A percentile compares a stretch with the other conserved stretches of the same genome.
phyloP scores from a whole-genome alignment of 2,329 filamentous ascomycete species.

The Davidsoniella australis region DNA sequence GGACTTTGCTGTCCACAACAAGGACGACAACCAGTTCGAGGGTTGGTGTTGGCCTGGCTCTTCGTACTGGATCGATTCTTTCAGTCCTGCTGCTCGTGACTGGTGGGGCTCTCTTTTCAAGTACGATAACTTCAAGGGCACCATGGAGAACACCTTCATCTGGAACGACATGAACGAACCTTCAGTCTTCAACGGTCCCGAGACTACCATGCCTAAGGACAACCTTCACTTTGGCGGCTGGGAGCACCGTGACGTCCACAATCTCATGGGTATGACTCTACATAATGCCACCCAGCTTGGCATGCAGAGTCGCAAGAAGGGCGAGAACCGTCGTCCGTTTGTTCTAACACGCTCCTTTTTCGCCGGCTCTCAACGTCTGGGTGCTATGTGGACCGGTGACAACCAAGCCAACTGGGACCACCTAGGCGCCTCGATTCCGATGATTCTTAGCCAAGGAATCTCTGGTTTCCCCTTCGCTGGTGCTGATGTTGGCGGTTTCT shows the following conservation, averaged over 20 bases:
- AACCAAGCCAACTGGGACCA: constrained; percentile 91
- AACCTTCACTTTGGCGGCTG: constrained; percentile 81
- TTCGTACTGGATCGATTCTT: constrained; percentile 90
- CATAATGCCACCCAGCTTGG: constrained; percentile 87
- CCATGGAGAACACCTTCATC: constrained; percentile 71
- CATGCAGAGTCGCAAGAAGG: constrained; percentile 67
- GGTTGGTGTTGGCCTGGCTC: constrained; percentile 98
- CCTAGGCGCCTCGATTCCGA: constrained; percentile 74
- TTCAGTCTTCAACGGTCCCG: constrained; percentile 94
- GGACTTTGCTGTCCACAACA: constrained; percentile 72
- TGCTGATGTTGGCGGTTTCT: constrained; percentile 94
- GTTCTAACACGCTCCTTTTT: constrained; percentile 87
- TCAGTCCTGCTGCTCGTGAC: constrained; percentile 75
- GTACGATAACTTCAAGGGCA: constrained; percentile 76
- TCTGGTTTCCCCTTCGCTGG: constrained; percentile 87
- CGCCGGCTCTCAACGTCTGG: constrained; percentile 72
- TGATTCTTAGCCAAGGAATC: constrained; percentile 85
- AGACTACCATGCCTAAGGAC: constrained; percentile 98
- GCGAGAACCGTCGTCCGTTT: constrained; percentile 73
- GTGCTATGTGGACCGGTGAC: constrained; percentile 98
- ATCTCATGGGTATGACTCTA: constrained; percentile 87
- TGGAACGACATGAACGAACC: constrained; percentile 99
- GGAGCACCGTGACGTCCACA: constrained; percentile 96
- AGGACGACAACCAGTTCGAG: constrained; percentile 75
- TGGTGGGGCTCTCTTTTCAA: constrained; percentile 89